These are phyloP conservation scores for Malassezia restricta DNA, from an alignment of 1,284 basidiomycete species.

Conservation along the genomic window DNA sequence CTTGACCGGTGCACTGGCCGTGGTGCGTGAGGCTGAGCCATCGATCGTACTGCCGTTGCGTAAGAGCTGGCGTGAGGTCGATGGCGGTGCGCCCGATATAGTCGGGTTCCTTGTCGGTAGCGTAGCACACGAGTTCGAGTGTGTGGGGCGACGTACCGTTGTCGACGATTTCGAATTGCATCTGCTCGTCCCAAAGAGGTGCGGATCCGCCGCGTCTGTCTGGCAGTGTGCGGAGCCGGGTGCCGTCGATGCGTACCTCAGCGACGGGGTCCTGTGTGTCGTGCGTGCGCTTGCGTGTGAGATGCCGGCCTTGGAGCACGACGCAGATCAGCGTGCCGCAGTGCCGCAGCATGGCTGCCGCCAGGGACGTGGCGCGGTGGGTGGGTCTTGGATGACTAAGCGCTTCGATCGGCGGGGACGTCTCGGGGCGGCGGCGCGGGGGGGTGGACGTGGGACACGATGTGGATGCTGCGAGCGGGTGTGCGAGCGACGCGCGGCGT, in stretches of 20 bases:
- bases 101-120: constrained; percentile 85
- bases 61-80: constrained; percentile 76
- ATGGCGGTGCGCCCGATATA: constrained; percentile 83
- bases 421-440: too few relatives aligned
- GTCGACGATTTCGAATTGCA: constrained; percentile 80
- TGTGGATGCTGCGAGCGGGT: too few relatives aligned
- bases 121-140: constrained; percentile 76
- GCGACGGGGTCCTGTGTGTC: constrained; percentile 96
- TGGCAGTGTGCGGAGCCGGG: constrained; percentile 56
- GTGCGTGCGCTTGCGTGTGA: constrained; percentile 42
- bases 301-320: constrained; percentile 64
- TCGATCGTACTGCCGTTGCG: constrained; percentile 92
- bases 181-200: constrained; percentile 96
- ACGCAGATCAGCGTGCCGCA: constrained; percentile 91
- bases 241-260: constrained; percentile 57
- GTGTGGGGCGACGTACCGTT: constrained; percentile 49
- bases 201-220: constrained; percentile 94
- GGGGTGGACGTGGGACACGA: too few relatives aligned
- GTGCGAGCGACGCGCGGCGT: too few relatives aligned
- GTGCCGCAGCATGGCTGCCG: constrained; percentile 46
- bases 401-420: neutral
- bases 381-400: neutral
- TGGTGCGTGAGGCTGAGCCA: constrained; percentile 60
- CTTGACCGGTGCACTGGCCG: constrained; percentile 41
- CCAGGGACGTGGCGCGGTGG: neutral